A percentile compares a stretch with the other conserved stretches of the same genome.
Conservation (phyloP, 495 filamentous ascomycete species). For the Neurospora sp. region DNA sequence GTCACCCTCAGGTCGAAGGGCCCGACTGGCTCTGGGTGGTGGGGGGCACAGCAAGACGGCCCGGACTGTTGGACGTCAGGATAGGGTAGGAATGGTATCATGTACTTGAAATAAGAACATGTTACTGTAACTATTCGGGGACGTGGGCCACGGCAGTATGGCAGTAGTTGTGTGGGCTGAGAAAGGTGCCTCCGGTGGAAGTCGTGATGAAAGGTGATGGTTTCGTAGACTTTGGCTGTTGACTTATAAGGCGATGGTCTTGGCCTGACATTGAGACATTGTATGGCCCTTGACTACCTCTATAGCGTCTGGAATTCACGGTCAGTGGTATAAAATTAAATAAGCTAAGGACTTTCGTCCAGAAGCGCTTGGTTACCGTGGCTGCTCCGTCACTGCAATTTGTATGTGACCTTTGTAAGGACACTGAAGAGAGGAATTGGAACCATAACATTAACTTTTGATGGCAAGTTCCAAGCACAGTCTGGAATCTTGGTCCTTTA, state of each 20-base stretch:
- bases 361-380: neutral
- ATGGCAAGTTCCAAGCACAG: neutral
- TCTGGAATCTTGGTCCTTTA: neutral
- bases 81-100: neutral
- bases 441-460: neutral
- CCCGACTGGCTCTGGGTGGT: neutral
- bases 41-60: neutral
- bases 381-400: neutral
- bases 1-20: neutral
- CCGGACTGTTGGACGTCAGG: neutral
- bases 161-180: neutral
- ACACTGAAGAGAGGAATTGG: neutral
- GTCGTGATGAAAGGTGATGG: neutral
- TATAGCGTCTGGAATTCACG: neutral
- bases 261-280: neutral
- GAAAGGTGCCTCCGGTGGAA: neutral
- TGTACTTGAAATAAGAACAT: neutral
- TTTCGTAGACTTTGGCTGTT: neutral
- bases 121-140: neutral
- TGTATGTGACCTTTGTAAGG: neutral
- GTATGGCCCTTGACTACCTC: neutral
- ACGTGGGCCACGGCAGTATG: neutral
- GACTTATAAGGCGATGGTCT: neutral
- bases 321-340: neutral
- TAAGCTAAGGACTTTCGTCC: neutral